Base-by-base conservation (phyloP, 371 early-diverging fungal genomes). In the Conidiobolus incongruus region DNA sequence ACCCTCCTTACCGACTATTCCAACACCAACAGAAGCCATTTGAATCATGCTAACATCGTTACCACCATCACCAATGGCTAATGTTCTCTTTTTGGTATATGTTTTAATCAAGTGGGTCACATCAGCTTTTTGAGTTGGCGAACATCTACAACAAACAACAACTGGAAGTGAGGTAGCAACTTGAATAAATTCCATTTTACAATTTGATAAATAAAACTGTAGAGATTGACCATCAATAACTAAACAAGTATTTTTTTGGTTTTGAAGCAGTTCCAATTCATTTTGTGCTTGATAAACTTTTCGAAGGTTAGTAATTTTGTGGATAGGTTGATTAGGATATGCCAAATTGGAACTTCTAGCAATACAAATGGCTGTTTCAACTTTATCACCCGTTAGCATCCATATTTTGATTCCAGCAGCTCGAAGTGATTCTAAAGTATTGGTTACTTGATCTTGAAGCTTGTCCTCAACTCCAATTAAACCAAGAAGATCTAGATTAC, bases 1-100 rank as follows among this genome's bases (percentile, higher is more conserved):
- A 2, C 72, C 75, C 43, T 75, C 74, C 47, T 81, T 65, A 10
- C 92, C 92, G 55, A 87, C 88, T 45, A 75, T 72, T 22, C 92
- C 93, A 1, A 77, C 72, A 36, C 88, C 86, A 0, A 87, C 71
- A 49, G 82, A 66, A 10, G 88, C 77, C 39, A 72, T 81, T 48
- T 87, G 86, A 47, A 97, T 86, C 97, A 96, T 96, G 2, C 77
- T 72, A 32, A 96, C 88, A 59, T 96, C 97, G 62, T 96, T 96
- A 34, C 87, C 93, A 17, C 97, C 97, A 58, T 96, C 97, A 29
- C 97, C 97, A 46, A 96, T 88, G 8, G 87, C 82, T 41, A 91
- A 59, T 40, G 90, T 75, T 44, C 86, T 72, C 30, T 70, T 68
- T 29, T 60, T 61, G 21, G 63, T 59, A 49, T 71, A 66, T 40